Base-by-base conservation (phyloP, 305 asterid genomes). In the Ajuga reptans region DNA sequence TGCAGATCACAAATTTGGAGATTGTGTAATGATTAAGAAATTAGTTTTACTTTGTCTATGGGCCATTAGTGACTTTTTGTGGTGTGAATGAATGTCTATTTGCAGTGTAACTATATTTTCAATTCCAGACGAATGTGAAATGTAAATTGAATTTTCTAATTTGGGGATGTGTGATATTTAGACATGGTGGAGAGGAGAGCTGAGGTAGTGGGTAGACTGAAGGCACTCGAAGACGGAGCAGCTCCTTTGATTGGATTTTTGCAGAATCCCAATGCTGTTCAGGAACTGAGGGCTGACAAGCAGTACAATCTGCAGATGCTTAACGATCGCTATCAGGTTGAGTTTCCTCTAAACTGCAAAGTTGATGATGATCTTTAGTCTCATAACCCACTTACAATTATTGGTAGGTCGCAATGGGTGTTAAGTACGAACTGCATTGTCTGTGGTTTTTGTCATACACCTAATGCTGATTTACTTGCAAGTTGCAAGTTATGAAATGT, bases 271-370 rank as follows among this genome's bases (percentile, higher is more conserved):
- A 89, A 65, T 75, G 95, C 98, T 15, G 85, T 86, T 64, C 96
- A 85, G 81, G 99, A 94, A 80, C 71, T 94, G 73, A 94, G 96
- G 72, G 79, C 90, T 71, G 99, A 94, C 73, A 94, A 91, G 69
- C 98, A 91, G 83, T 75, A 89, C 82, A 87, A 89, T 78, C 93
- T 94, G 74, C 98, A 87, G 84, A 83, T 94, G 90, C 96, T 94
- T 62, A 82, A 72, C 12, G 99, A 94, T 21, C 92, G 91, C 0
- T 91, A 89, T 78, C 96, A 94, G 99, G 99, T 94, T 68, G 47
- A 73, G 60, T 34, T 72, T 78, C 34, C 15, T 18, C 16, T 49
- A 29, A 18, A 11, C 8, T 52, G 14, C 55, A 7, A 37, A 47
- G 14, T 36, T 36, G 29, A 1, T 16, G 0, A 54, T 73, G 5